A percentile compares a stretch with the other conserved stretches of the same genome.
phyloP scores from a whole-genome alignment of 805 yeast species.

The Saturnispora hagleri region DNA sequence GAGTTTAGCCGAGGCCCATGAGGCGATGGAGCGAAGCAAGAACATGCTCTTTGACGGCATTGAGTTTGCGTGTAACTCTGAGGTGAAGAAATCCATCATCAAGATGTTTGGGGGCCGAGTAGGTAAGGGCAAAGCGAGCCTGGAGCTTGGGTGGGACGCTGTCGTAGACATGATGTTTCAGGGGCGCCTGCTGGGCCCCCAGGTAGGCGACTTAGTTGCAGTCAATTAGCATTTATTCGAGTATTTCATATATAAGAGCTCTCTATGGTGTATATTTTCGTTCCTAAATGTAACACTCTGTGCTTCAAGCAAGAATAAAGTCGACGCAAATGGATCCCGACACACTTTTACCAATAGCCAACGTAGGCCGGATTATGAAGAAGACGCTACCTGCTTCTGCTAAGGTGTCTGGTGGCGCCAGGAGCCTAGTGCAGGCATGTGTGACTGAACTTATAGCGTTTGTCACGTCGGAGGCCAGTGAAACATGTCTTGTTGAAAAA shows the following conservation, averaged over 20 bases:
- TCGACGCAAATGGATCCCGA: conserved; percentile 5
- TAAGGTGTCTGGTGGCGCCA: conserved; percentile 70
- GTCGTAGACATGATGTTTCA: not conserved
- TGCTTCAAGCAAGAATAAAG: conserved; percentile 21
- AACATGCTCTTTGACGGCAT: not conserved
- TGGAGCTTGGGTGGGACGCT: not conserved
- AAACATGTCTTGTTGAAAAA: conserved; percentile 53
- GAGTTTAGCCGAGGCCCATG: not conserved
- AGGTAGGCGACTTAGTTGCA: not conserved
- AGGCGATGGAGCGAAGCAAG: not conserved
- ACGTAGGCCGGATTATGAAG: conserved; percentile 71
- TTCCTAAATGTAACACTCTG: conserved; percentile 14
- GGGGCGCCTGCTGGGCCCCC: not conserved
- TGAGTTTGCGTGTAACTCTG: not conserved
- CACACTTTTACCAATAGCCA: conserved; percentile 38
- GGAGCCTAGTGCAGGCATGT: conserved; percentile 64
- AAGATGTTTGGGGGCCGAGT: not conserved
- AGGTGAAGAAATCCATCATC: not conserved
- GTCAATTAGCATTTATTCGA: not conserved
- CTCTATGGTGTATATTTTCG: not conserved
- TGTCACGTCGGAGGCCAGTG: conserved; percentile 58
- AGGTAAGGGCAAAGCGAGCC: not conserved
- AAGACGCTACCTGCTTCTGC: conserved; percentile 63
- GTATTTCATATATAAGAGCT: not conserved
- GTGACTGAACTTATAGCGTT: conserved; percentile 60